These are phyloP conservation scores for Leucocoprinus leucothites DNA, from an alignment of 768 basidiomycete genomes.

Conservation along the genomic window DNA sequence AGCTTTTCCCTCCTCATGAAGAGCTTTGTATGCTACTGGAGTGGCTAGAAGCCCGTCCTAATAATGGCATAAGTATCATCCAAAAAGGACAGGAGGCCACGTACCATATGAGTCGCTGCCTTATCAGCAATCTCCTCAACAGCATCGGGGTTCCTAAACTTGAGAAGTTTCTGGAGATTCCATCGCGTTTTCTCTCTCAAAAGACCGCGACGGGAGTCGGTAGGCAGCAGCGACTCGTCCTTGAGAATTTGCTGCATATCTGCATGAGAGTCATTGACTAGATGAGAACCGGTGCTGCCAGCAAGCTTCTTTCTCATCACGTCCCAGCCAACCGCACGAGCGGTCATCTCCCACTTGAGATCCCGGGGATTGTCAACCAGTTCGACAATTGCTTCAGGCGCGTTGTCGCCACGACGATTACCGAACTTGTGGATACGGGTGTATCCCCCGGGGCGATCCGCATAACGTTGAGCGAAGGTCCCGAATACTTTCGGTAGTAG, in stretches of 20 bases:
- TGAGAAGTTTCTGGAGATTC: slow-evolving; percentile 74
- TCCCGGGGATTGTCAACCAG: slow-evolving; percentile 94
- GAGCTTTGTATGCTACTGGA: slow-evolving; percentile 48
- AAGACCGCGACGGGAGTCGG: slow-evolving; percentile 33
- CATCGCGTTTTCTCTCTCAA: slow-evolving; percentile 66
- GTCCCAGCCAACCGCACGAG: slow-evolving; percentile 86
- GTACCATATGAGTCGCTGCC: slow-evolving; percentile 63
- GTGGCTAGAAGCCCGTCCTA: slow-evolving; percentile 70
- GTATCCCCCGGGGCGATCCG: slow-evolving; percentile 84
- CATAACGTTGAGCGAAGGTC: slow-evolving; percentile 78
- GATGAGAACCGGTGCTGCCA: slow-evolving; percentile 35
- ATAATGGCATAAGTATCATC: slow-evolving; percentile 12
- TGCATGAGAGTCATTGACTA: slow-evolving; percentile 50
- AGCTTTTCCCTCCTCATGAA: slow-evolving; percentile 42
- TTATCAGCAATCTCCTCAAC: slow-evolving; percentile 48
- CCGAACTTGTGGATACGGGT: slow-evolving; percentile 92
- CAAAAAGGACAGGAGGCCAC: slow-evolving; percentile 23
- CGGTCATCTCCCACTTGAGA: slow-evolving; percentile 83
- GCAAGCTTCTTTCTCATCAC: slow-evolving; percentile 55
- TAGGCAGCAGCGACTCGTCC: slow-evolving; percentile 40
- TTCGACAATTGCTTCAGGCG: slow-evolving; percentile 87
- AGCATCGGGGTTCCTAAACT: slow-evolving; percentile 49
- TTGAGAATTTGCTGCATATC: slow-evolving; percentile 45
- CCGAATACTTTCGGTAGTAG: slow-evolving; percentile 83
- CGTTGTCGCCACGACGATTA: slow-evolving; percentile 88